Evolutionary conservation across 2,329 filamentous ascomycete species (phyloP).

Genomic region (Colletotrichum sp.): DNA sequence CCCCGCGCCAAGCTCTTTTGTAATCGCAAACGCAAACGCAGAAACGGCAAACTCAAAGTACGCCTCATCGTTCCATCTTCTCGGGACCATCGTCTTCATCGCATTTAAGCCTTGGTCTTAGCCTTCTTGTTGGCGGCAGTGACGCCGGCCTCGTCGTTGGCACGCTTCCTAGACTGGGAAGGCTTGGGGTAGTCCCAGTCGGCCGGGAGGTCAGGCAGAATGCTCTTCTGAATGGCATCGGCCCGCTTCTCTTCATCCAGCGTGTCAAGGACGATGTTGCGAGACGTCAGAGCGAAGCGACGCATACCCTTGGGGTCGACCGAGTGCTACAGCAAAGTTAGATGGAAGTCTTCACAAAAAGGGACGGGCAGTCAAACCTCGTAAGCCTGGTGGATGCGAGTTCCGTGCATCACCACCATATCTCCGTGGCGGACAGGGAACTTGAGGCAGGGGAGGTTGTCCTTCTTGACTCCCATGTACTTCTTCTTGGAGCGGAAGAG

Average conservation of each 20-base stretch:
- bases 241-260: constrained; percentile 34
- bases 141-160: neutral
- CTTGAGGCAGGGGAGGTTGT: constrained; percentile 28
- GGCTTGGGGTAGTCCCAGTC: constrained; percentile 5
- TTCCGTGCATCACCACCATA: constrained; percentile 68
- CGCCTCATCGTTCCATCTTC: neutral
- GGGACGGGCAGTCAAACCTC: constrained; percentile 43
- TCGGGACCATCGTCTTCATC: neutral
- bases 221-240: constrained; percentile 33
- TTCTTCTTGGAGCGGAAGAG: constrained; percentile 58
- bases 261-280: constrained; percentile 52
- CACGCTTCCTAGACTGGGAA: neutral
- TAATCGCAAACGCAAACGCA: neutral
- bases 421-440: constrained; percentile 65
- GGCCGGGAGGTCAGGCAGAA: constrained; percentile 30
- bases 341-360: neutral
- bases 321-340: constrained; percentile 45
- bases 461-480: neutral
- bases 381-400: constrained; percentile 61
- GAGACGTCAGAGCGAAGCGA: constrained; percentile 62
- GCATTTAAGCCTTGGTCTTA: neutral
- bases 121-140: neutral
- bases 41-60: neutral
- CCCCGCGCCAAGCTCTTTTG: neutral
- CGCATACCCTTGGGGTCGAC: constrained; percentile 56